These are phyloP conservation scores for Gloeopeniophorella convolvens DNA, from an alignment of 768 basidiomycete species.

Conservation along the genomic window DNA sequence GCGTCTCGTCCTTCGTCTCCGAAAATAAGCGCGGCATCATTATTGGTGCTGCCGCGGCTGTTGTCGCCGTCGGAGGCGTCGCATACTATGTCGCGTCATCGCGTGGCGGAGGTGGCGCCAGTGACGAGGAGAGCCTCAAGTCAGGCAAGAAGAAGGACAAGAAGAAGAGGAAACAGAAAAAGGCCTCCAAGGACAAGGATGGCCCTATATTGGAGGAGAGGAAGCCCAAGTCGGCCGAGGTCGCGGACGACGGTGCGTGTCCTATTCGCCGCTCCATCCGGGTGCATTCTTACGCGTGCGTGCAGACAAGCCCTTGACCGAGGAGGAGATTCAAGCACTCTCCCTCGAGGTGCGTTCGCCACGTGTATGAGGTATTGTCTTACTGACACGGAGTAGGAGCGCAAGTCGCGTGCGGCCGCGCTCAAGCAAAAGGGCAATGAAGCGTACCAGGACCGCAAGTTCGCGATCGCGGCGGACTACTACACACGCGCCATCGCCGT, in stretches of 20 bases:
- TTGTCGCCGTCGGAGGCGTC: slow-evolving; percentile 63
- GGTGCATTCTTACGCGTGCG: slow-evolving; percentile 9
- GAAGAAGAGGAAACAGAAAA: slow-evolving; percentile 42
- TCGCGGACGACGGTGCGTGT: slow-evolving; percentile 24
- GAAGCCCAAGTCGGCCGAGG: slow-evolving; percentile 36
- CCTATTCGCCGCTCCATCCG: background rate
- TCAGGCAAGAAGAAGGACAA: slow-evolving; percentile 44
- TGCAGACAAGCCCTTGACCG: slow-evolving; percentile 38
- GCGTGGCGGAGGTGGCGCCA: slow-evolving; percentile 27
- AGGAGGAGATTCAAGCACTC: slow-evolving; percentile 52
- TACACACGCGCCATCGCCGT: slow-evolving; percentile 74
- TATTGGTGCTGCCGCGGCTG: slow-evolving; percentile 65
- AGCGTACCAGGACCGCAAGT: slow-evolving; percentile 60
- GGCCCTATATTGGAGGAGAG: slow-evolving; percentile 80
- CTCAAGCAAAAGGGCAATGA: slow-evolving; percentile 69
- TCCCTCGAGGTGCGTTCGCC: slow-evolving; percentile 45
- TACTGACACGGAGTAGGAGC: slow-evolving; percentile 43
- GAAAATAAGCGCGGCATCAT: slow-evolving; percentile 76
- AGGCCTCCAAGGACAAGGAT: slow-evolving; percentile 48
- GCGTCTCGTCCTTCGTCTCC: slow-evolving; percentile 59
- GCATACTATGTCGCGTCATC: slow-evolving; percentile 71
- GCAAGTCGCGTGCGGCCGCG: slow-evolving; percentile 49
- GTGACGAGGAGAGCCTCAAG: slow-evolving; percentile 17
- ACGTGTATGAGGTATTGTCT: background rate
- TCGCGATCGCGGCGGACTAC: slow-evolving; percentile 49